Conservation (phyloP, 805 yeast genomes). For the Ogataea haglerorum region DNA sequence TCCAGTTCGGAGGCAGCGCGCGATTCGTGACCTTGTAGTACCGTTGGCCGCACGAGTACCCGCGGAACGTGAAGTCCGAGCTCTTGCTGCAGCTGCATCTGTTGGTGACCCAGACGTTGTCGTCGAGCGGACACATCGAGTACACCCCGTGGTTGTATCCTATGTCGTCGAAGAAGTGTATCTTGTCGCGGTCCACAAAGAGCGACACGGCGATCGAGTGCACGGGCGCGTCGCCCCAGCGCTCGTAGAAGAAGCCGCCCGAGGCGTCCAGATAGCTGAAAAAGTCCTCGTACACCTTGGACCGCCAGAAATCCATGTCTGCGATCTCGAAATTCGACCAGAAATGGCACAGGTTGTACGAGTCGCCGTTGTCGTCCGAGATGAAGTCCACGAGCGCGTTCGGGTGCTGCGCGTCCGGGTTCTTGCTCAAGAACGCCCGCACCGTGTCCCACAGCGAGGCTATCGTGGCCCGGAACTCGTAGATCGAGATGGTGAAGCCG, state of each 20-base stretch:
- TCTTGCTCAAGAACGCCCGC: conserved; percentile 38
- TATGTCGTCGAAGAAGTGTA: conserved; percentile 70
- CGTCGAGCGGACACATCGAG: conserved; percentile 41
- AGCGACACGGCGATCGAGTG: conserved; percentile 74
- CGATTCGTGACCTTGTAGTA: conserved; percentile 29
- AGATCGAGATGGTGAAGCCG: conserved; percentile 65
- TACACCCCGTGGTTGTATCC: conserved; percentile 66
- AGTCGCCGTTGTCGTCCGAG: conserved; percentile 57
- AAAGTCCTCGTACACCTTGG: conserved; percentile 52
- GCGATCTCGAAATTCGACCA: conserved; percentile 82
- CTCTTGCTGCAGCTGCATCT: conserved; percentile 39
- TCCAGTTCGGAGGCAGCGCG: conserved; percentile 30
- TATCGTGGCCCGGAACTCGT: conserved; percentile 61
- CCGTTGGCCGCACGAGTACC: conserved; percentile 34
- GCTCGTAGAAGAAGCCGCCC: conserved; percentile 81
- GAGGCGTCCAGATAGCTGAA: conserved; percentile 59
- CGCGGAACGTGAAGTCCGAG: conserved; percentile 37
- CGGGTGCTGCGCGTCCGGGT: conserved; percentile 40
- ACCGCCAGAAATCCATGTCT: conserved; percentile 64
- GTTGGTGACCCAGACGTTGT: conserved; percentile 24
- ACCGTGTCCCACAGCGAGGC: conserved; percentile 55
- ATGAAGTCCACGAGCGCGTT: conserved; percentile 62
- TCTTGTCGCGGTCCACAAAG: conserved; percentile 50
- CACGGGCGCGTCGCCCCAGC: conserved; percentile 96
- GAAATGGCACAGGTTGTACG: conserved; percentile 74